These are phyloP conservation scores for Arabidopsis lyrata DNA, from an alignment of 441 rosid genomes.

Conservation along the genomic window DNA sequence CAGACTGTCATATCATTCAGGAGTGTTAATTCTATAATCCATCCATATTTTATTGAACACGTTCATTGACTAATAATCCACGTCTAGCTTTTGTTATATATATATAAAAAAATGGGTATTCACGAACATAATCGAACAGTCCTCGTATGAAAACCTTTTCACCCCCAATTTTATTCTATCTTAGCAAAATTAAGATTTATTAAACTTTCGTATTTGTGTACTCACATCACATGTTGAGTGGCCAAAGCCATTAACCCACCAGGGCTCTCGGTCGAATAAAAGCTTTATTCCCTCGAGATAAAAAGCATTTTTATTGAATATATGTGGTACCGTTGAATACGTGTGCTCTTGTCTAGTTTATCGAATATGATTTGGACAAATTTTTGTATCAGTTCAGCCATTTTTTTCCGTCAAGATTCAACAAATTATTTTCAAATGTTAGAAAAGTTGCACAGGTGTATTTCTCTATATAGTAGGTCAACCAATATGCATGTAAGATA, in stretches of 20 bases:
- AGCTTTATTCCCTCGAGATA: constrained; percentile 15
- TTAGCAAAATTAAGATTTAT: neutral
- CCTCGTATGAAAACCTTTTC: neutral
- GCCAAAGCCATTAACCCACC: constrained; percentile 7
- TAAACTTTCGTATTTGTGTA: neutral
- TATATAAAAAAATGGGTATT: too few species aligned
- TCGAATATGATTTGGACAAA: neutral
- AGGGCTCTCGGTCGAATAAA: constrained; percentile 24
- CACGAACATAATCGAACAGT: too few species aligned
- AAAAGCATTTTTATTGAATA: constrained; percentile 16
- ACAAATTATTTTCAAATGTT: neutral
- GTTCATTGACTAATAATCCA: constrained; percentile 10
- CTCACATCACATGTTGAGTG: neutral
- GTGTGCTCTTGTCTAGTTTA: neutral
- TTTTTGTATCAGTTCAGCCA: neutral
- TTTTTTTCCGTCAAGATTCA: neutral
- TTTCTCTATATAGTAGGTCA: constrained; percentile 12
- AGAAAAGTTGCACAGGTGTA: constrained; percentile 6
- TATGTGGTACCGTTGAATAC: neutral
- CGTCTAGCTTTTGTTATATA: neutral
- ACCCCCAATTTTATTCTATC: neutral
- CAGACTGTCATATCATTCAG: constrained; percentile 38
- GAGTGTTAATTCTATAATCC: constrained; percentile 7
- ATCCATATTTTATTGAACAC: constrained; percentile 15
- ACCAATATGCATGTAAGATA: neutral